Evolutionary conservation across 345 rosid genomes (phyloP).

Genomic region (Heritiera fomes): DNA sequence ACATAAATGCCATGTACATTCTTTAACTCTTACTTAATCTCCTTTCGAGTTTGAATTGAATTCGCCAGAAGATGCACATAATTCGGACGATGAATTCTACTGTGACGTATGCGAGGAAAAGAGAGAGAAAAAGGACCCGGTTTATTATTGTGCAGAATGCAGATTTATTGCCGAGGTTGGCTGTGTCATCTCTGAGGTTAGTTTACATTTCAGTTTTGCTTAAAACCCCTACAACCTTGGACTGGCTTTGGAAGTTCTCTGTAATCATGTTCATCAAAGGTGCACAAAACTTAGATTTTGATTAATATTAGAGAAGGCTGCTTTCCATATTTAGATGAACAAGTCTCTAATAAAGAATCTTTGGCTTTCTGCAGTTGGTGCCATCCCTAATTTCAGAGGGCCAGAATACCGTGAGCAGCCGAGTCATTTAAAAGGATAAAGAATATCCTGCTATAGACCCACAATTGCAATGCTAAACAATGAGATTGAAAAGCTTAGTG

Average conservation of each 20-base stretch:
- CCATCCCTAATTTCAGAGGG: background rate
- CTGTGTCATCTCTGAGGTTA: slow-evolving; percentile 21
- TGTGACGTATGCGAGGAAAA: slow-evolving; percentile 21
- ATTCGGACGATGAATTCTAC: slow-evolving; percentile 11
- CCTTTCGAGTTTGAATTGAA: background rate
- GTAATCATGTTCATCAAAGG: no score
- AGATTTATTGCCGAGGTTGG: slow-evolving; percentile 3
- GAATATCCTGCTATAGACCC: no score
- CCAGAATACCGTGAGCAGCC: background rate
- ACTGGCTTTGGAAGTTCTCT: no score
- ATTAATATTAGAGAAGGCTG: no score
- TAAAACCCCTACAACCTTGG: no score
- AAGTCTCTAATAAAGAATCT: background rate
- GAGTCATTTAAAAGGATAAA: background rate
- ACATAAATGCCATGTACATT: slow-evolving; percentile 18
- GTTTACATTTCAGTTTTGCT: background rate
- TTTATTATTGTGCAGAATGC: slow-evolving; percentile 18
- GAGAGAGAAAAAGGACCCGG: background rate
- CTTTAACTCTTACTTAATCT: background rate
- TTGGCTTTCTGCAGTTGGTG: background rate
- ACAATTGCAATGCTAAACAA: background rate
- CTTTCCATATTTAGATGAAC: background rate
- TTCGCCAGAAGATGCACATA: background rate
- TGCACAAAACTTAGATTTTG: no score
- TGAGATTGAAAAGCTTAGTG: background rate